Base-by-base conservation (phyloP, 768 basidiomycete genomes). In the Lactarius sanguifluus region DNA sequence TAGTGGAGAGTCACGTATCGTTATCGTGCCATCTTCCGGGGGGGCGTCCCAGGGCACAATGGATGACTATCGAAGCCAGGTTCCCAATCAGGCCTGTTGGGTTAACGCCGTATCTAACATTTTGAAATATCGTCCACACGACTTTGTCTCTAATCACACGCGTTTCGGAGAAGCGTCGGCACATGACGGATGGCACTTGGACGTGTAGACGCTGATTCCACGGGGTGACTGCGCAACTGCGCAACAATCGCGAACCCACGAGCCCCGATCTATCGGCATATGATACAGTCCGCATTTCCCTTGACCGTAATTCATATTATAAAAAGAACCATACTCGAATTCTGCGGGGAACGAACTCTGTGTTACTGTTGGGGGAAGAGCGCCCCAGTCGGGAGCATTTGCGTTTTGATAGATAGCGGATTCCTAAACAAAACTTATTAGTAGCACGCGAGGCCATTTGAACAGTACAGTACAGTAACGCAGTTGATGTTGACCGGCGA, bases 11-110 rank as follows among this genome's bases (percentile, higher is more conserved):
- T 52, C 15, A 34, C 5, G 28, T 38, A n/a, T 57, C 20, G 5
- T 12, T 16, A 58, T 67, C 45, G 9, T 25, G 20, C 57, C 45
- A 34, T 25, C 15, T 30, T 57, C 59, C 47, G 57, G 61, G 36
- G 16, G 12, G 36, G 32, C 28, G 32, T 28, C 36, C 10, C 18
- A 34, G 62, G 66, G 58, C 58, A 47, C 59, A 56, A 25, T 36
- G 62, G 57, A 64, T 64, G 57, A 32, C 13, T 12, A 10, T 63
- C 10, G 60, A 47, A 61, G 52, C 52, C 25, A 20, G 47, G 23
- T 15, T 28, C 54, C 56, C 25, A 50, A 61, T 65, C 47, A 41
- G 59, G 52, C 23, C 3, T 23, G 32, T 30, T 57, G 18, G 59
- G 50, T 25, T 52, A 52, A 2, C 65, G 25, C 25, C n/a, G 13